A percentile compares a stretch with the other conserved stretches of the same genome.
These are phyloP conservation scores for Coemansia sp. DNA, from an alignment of 192 early-diverging fungal genomes.

Conservation along the genomic window DNA sequence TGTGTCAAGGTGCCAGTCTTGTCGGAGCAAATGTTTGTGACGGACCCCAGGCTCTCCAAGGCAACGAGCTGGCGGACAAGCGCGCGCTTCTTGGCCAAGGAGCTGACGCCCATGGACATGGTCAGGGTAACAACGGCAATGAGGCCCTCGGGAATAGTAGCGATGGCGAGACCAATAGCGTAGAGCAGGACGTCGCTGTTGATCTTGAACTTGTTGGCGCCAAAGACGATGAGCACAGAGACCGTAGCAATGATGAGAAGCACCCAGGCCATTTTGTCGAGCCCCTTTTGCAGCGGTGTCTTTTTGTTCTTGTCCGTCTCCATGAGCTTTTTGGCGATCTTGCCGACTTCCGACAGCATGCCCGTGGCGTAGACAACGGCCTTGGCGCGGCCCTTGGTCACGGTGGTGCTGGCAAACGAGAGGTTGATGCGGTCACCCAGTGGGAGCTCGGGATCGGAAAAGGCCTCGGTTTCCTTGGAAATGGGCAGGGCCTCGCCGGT, in stretches of 20 bases:
- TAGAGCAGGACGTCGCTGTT: conserved; percentile 62
- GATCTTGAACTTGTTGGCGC: conserved; percentile 61
- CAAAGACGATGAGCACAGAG: conserved; percentile 82
- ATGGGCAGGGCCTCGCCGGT: conserved; percentile 89
- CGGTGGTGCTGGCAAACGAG: conserved; percentile 83
- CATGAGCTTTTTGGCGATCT: conserved; percentile 82
- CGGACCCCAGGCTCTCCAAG: conserved; percentile 86
- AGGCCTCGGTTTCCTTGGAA: conserved; percentile 64
- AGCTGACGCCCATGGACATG: conserved; percentile 84
- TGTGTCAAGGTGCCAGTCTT: conserved; percentile 94
- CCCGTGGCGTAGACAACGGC: conserved; percentile 84
- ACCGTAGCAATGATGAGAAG: conserved; percentile 71
- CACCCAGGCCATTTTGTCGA: conserved; percentile 74
- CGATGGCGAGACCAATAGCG: conserved; percentile 84
- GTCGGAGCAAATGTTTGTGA: conserved; percentile 94
- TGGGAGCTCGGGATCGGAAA: conserved; percentile 66
- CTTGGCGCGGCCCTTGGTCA: conserved; percentile 87
- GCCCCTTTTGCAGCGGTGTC: conserved; percentile 65
- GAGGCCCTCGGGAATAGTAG: conserved; percentile 94
- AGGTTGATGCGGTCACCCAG: conserved; percentile 91
- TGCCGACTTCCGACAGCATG: conserved; percentile 87
- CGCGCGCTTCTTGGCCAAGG: conserved; percentile 83
- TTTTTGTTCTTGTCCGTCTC: conserved; percentile 52
- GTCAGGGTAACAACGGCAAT: conserved; percentile 93
- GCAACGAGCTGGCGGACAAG: conserved; percentile 86